Base-by-base conservation (phyloP, 306 rosid genomes). In the Vigna angularis region DNA sequence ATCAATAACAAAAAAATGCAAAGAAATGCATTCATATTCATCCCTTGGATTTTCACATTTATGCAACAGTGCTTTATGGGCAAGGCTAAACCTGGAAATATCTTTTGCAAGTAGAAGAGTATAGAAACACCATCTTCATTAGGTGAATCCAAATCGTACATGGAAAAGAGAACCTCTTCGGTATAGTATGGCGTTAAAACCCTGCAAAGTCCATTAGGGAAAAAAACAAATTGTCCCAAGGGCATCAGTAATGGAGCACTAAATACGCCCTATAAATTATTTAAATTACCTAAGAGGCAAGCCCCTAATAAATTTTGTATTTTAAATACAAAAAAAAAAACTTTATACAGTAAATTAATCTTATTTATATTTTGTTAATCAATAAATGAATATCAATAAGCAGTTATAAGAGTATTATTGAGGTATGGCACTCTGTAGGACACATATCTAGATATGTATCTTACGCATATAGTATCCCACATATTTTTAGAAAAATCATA, bases 121-220 rank as follows among this genome's bases (percentile, higher is more conserved):
- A 92, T 92, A 56, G 98, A 92, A 76, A 95, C 97, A 62, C 98
- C 98, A 67, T 95, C 98, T 78, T 95, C 98, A 82, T 95, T 95
- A 14, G 85, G 90, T 71, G 40, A 83, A 75, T 92, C 97, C 88
- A 95, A 84, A 69, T 89, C 90, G 17, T 38, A 81, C 87, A 82
- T 76, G 63, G 98, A 92, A 88, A 92, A 95, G 48, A 95, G 98
- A 85, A 95, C 97, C 71, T 95, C 98, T 87, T 95, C 98, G 1
- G 87, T 86, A 88, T 91, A 92, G 82, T 92, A 95, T 74, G 98
- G 98, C 68, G 98, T 92, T 81, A 95, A 87, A 71, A 95, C 97
- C 82, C 98, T 95, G 74, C 76, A 76, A 72, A 74, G 68, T 70
- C 79, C 71, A 77, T 11, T 18, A 3, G 8, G 50, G 44, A 57